Evolutionary conservation across 495 filamentous ascomycete species (phyloP).

Genomic region (Talaromyces proteolyticus): DNA sequence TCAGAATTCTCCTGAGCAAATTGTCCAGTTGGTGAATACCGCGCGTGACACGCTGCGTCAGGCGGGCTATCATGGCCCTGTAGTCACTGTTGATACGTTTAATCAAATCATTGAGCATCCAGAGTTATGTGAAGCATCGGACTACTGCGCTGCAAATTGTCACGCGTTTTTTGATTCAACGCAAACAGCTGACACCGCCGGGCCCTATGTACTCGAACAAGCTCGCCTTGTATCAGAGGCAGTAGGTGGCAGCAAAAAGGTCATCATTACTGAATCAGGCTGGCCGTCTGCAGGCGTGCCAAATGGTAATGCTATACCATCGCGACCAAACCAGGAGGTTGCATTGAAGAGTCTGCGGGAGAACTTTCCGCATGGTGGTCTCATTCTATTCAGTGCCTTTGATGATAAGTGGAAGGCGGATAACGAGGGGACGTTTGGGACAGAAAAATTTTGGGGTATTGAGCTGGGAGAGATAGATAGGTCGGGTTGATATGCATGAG

Average conservation of each 20-base stretch:
- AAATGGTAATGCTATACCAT: slow-evolving; percentile 61
- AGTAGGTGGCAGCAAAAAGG: slow-evolving; percentile 47
- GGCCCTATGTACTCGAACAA: slow-evolving; percentile 53
- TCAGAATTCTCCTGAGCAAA: slow-evolving; percentile 39
- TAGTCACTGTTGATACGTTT: slow-evolving; percentile 78
- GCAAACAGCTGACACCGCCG: slow-evolving; percentile 50
- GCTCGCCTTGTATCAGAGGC: slow-evolving; percentile 42
- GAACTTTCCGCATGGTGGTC: slow-evolving; percentile 36
- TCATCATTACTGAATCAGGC: slow-evolving; percentile 71
- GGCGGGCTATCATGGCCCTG: slow-evolving; percentile 64
- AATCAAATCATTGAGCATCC: slow-evolving; percentile 59
- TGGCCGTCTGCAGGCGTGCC: slow-evolving; percentile 65
- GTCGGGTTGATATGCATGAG: not conserved
- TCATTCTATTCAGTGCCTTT: slow-evolving; percentile 70
- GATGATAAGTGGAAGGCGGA: slow-evolving; percentile 79
- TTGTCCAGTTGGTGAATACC: slow-evolving; percentile 46
- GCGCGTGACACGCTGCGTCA: slow-evolving; percentile 51
- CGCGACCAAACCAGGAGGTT: slow-evolving; percentile 50
- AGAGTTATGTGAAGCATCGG: slow-evolving; percentile 62
- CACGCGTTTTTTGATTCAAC: slow-evolving; percentile 79
- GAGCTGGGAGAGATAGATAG: not conserved
- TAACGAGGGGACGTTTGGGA: slow-evolving; percentile 51
- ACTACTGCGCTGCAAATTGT: slow-evolving; percentile 75
- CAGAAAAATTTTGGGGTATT: slow-evolving; percentile 73
- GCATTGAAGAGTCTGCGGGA: slow-evolving; percentile 59